These are phyloP conservation scores for Rhodotorula sp. DNA, from an alignment of 1,284 basidiomycete genomes.

Conservation along the genomic window DNA sequence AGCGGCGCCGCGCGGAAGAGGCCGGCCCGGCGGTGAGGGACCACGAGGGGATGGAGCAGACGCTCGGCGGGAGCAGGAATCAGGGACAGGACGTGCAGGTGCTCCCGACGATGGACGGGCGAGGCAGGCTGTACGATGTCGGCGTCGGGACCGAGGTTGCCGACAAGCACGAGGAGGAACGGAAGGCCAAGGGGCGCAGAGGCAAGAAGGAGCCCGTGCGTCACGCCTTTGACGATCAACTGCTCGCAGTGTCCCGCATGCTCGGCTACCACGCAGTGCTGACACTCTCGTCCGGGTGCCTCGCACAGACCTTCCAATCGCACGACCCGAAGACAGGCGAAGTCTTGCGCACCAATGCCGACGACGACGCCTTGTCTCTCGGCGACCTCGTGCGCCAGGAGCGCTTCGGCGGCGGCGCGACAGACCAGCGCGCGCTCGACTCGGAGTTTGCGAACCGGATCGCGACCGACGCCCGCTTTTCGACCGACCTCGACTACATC, in stretches of 20 bases:
- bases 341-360: conserved; percentile 74
- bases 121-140: conserved; percentile 86
- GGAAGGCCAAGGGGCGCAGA: conserved; percentile 65
- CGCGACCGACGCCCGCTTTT: conserved; percentile 79
- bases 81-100: conserved; percentile 65
- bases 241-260: neutral
- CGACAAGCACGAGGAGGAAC: conserved; percentile 55
- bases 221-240: neutral
- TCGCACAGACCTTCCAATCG: conserved; percentile 64
- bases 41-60: conserved; percentile 38
- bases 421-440: conserved; percentile 88
- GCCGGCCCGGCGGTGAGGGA: conserved; percentile 11
- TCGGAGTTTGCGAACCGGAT: conserved; percentile 85
- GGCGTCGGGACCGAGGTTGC: conserved; percentile 62
- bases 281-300: neutral
- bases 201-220: conserved; percentile 71
- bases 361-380: conserved; percentile 82
- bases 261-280: neutral
- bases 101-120: conserved; percentile 83
- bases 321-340: conserved; percentile 85
- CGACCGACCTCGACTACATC: conserved; percentile 88
- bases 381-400: conserved; percentile 93
- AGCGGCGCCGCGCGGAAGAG: conserved; percentile 56
- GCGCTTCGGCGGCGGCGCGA: conserved; percentile 79
- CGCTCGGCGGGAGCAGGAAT: conserved; percentile 31